Evolutionary conservation across 352 stramenopile species (phyloP).

Genomic region (Globisporangium spinosum): DNA sequence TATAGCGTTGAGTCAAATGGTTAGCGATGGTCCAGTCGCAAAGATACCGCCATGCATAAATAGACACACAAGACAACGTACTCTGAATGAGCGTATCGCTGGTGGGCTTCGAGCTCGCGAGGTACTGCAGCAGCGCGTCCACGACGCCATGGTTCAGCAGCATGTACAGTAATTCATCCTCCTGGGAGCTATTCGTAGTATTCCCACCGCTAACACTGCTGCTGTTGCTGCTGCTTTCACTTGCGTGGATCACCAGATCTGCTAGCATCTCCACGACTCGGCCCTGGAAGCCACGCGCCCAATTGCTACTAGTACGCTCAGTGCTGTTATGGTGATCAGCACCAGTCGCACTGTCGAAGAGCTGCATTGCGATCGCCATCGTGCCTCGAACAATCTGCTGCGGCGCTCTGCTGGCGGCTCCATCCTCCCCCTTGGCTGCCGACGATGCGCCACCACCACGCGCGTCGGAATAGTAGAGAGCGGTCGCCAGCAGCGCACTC

Average conservation of each 20-base stretch:
- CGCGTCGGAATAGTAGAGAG: slow-evolving; percentile 2
- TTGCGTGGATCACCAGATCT: neutral
- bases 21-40: neutral
- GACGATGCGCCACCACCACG: neutral
- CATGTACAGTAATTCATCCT: neutral
- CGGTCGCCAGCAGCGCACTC: slow-evolving; percentile 11
- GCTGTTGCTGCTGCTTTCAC: slow-evolving; percentile 9
- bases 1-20: too few relatives aligned
- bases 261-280: slow-evolving; percentile 10
- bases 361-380: neutral
- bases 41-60: neutral
- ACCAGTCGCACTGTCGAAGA: neutral
- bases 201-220: neutral
- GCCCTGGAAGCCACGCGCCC: neutral
- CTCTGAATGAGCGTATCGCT: slow-evolving; percentile 5
- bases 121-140: slow-evolving; percentile 14
- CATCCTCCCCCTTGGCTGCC: too few relatives aligned
- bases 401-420: too few relatives aligned
- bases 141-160: slow-evolving; percentile 5
- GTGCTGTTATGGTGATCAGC: neutral
- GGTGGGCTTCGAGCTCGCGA: slow-evolving; percentile 1
- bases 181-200: neutral
- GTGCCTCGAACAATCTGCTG: neutral
- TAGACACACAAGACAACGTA: slow-evolving; percentile 3
- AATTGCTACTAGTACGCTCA: neutral